Conservation (phyloP, 2,329 filamentous ascomycete species). For the Apiospora sp. region DNA sequence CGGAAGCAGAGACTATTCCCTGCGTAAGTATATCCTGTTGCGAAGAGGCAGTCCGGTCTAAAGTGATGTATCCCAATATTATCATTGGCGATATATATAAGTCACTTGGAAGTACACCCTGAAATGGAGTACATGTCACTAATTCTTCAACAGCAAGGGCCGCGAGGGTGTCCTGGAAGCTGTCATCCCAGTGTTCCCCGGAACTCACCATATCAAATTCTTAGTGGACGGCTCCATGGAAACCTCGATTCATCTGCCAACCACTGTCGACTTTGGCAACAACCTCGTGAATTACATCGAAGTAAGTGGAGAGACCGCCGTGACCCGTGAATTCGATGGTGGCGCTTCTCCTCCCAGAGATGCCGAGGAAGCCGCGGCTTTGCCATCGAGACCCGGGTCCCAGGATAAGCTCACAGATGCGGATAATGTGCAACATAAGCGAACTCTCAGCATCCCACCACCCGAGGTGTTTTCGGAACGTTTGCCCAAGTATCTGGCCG, state of each 20-base stretch:
- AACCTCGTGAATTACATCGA: slow-evolving; percentile 99
- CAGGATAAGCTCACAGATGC: slow-evolving; percentile 51
- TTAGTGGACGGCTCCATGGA: slow-evolving; percentile 94
- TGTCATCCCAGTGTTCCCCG: slow-evolving; percentile 83
- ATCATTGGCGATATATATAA: background rate
- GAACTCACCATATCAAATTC: slow-evolving; percentile 97
- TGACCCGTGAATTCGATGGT: slow-evolving; percentile 39
- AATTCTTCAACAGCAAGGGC: slow-evolving; percentile 52
- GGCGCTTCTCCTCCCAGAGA: slow-evolving; percentile 40
- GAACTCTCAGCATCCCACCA: slow-evolving; percentile 61
- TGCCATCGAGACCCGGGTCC: slow-evolving; percentile 44
- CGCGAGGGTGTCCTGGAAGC: slow-evolving; percentile 74
- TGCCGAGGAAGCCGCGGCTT: slow-evolving; percentile 39
- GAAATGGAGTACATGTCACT: background rate
- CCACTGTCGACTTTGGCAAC: slow-evolving; percentile 97
- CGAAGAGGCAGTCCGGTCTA: background rate
- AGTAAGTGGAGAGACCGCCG: slow-evolving; percentile 67
- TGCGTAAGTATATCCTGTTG: slow-evolving; percentile 68
- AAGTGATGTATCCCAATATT: background rate
- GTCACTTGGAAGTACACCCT: background rate
- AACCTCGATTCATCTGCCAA: slow-evolving; percentile 85
- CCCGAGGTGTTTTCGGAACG: slow-evolving; percentile 71
- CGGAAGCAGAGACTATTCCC: slow-evolving; percentile 87
- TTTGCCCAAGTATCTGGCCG: slow-evolving; percentile 85
- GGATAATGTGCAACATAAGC: slow-evolving; percentile 58